Percentiles rank a stretch among this genome's conserved stretches.
Conservation (phyloP, 345 rosid genomes). For the Dimocarpus longan region DNA sequence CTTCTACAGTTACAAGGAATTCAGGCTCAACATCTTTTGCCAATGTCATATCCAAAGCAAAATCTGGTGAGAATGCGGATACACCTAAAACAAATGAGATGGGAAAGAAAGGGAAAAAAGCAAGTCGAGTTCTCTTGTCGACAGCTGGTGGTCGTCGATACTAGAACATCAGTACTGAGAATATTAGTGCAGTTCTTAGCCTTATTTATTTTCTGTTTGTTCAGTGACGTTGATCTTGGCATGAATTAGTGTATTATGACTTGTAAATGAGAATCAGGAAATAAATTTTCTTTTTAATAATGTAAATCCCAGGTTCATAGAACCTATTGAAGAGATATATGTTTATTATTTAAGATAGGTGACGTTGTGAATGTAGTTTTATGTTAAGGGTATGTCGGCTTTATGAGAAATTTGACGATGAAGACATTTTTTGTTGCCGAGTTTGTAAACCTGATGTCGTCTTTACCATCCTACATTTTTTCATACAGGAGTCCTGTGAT, state of each 20-base stretch:
- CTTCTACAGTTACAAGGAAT: constrained; percentile 51
- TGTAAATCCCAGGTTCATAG: neutral
- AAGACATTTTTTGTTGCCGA: too few relatives aligned
- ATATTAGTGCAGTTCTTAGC: neutral
- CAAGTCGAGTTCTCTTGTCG: constrained; percentile 71
- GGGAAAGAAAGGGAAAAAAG: constrained; percentile 82
- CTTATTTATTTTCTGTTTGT: neutral
- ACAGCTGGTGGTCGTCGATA: constrained; percentile 87
- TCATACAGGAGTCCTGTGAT: too few relatives aligned
- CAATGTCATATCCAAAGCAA: constrained; percentile 60
- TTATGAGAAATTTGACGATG: too few relatives aligned
- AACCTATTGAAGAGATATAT: too few relatives aligned
- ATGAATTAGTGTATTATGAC: neutral
- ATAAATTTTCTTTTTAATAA: neutral
- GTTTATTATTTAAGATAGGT: too few relatives aligned
- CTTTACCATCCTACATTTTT: too few relatives aligned
- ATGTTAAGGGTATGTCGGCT: too few relatives aligned
- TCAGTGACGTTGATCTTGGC: neutral
- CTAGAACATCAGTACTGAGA: constrained; percentile 26
- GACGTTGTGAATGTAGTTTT: too few relatives aligned
- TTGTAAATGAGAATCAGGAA: neutral
- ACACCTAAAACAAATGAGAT: constrained; percentile 48
- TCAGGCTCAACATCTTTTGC: constrained; percentile 72
- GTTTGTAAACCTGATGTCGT: too few relatives aligned
- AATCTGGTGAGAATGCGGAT: constrained; percentile 39